These are phyloP conservation scores for Botryotinia globosa DNA, from an alignment of 2,329 filamentous ascomycete species.

Conservation along the genomic window DNA sequence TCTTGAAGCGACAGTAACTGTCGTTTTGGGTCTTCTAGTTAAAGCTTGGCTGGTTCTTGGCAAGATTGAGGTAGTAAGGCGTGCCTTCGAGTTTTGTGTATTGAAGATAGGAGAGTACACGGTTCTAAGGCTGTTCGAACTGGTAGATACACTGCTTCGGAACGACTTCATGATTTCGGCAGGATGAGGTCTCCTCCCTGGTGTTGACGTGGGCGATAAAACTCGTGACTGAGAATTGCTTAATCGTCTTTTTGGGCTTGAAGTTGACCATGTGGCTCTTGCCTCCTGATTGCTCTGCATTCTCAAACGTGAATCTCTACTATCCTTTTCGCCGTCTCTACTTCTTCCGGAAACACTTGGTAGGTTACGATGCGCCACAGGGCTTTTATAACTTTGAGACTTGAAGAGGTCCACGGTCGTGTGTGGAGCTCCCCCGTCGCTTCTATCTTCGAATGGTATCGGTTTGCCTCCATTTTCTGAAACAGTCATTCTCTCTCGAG, in stretches of 20 bases:
- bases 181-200: background rate
- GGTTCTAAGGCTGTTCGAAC: background rate
- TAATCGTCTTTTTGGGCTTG: background rate
- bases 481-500: background rate
- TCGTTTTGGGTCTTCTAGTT: background rate
- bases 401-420: background rate
- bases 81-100: background rate
- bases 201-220: background rate
- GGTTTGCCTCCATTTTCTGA: background rate
- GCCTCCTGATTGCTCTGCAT: background rate
- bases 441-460: background rate
- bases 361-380: background rate
- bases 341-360: background rate
- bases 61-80: background rate
- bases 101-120: background rate
- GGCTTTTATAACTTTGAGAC: background rate
- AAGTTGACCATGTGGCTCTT: background rate
- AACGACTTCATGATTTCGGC: background rate
- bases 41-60: background rate
- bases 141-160: background rate
- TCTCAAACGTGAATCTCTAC: background rate
- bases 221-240: background rate
- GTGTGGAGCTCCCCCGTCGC: background rate
- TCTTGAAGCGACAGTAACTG: slow-evolving; percentile 3
- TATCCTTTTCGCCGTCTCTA: no score